Evolutionary conservation across 2,329 filamentous ascomycete genomes (phyloP).

Genomic region (Oidium heveae): DNA sequence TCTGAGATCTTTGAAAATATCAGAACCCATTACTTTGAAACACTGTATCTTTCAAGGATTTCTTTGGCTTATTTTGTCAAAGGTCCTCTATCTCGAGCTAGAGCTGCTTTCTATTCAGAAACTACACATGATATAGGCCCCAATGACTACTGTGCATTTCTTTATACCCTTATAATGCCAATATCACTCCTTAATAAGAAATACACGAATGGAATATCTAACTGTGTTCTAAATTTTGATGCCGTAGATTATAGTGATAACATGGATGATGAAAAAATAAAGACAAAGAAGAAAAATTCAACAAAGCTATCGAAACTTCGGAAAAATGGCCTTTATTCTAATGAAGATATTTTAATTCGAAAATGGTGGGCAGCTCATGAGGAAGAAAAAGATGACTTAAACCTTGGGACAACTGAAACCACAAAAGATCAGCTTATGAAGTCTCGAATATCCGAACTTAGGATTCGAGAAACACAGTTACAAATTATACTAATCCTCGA

Average conservation of each 20-base stretch:
- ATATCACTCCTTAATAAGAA: constrained; percentile 53
- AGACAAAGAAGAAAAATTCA: constrained; percentile 20
- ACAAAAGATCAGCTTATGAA: constrained; percentile 27
- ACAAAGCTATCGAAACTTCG: constrained; percentile 41
- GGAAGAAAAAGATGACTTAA: constrained; percentile 18
- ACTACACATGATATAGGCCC: constrained; percentile 35
- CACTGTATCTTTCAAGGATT: constrained; percentile 37
- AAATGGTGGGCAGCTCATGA: constrained; percentile 45
- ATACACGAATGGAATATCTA: constrained; percentile 44
- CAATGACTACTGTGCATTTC: constrained; percentile 37
- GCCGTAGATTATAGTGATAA: constrained; percentile 21
- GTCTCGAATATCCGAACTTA: constrained; percentile 36
- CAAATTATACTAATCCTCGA: constrained; percentile 63
- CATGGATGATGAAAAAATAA: constrained; percentile 24
- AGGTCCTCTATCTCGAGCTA: constrained; percentile 50
- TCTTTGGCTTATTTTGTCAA: constrained; percentile 68
- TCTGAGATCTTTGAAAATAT: constrained; percentile 31
- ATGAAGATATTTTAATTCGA: constrained; percentile 37
- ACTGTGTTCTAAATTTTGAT: constrained; percentile 29
- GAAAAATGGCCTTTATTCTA: constrained; percentile 41
- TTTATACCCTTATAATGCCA: constrained; percentile 42
- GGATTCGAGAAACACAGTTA: constrained; percentile 53
- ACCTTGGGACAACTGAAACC: constrained; percentile 17
- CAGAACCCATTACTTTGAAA: constrained; percentile 30
- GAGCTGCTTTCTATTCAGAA: constrained; percentile 37